Conservation (phyloP, 2,329 filamentous ascomycete genomes). For the Diaporthe sp. region DNA sequence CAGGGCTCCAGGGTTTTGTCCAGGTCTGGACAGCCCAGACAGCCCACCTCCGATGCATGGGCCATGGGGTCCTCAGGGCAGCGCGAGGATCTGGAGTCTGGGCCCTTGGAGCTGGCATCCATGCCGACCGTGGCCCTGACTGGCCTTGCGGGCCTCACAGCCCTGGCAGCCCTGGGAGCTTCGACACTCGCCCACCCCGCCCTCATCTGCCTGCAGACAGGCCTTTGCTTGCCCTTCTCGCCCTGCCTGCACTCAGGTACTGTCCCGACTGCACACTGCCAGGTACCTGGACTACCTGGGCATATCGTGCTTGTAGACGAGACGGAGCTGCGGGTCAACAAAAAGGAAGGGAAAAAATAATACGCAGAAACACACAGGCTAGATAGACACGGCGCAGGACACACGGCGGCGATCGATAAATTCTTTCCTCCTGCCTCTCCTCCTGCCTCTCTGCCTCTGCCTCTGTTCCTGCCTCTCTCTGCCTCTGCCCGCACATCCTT, state of each 20-base stretch:
- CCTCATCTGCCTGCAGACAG: constrained; percentile 32
- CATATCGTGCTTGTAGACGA: not conserved
- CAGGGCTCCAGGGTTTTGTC: constrained; percentile 2
- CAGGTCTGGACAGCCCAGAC: not conserved
- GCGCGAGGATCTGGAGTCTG: constrained; percentile 17
- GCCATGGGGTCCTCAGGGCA: constrained; percentile 5
- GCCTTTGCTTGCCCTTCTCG: constrained; percentile 26
- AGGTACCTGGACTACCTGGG: constrained; percentile 9
- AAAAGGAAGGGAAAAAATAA: not conserved
- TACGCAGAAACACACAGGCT: constrained; percentile 8
- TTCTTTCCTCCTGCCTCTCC: constrained; percentile 3
- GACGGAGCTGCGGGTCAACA: constrained; percentile 31
- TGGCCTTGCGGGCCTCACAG: not conserved
- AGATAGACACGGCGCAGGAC: constrained; percentile 13
- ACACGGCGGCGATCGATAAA: constrained; percentile 17
- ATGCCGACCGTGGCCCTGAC: not conserved
- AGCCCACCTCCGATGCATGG: constrained; percentile 15
- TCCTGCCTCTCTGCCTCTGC: not conserved
- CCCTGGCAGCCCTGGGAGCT: constrained; percentile 15
- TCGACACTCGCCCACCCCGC: constrained; percentile 30
- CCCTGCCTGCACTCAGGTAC: not conserved
- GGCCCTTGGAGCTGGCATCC: constrained; percentile 18
- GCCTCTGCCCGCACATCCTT: not conserved
- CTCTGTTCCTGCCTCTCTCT: not conserved
- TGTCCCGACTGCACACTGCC: not conserved